Evolutionary conservation across 352 stramenopile genomes (phyloP).

Genomic region (Plasmopara halstedii): DNA sequence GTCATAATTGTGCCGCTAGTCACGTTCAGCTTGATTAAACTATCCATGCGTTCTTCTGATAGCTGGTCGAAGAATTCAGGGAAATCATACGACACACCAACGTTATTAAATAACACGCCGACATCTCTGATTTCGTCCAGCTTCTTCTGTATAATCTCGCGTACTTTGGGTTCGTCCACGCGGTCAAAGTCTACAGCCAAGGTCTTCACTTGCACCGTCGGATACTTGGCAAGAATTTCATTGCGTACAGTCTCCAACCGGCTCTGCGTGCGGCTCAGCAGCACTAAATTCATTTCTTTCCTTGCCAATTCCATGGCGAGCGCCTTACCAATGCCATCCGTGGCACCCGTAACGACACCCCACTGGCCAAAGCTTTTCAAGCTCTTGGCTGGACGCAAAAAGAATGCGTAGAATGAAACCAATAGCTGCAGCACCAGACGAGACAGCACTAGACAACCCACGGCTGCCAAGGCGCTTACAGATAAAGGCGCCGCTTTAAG

Average conservation of each 20-base stretch:
- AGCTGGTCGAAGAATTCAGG: conserved; percentile 97
- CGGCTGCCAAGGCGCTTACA: conserved; percentile 33
- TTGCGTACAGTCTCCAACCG: conserved; percentile 91
- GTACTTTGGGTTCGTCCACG: conserved; percentile 73
- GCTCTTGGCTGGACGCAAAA: conserved; percentile 91
- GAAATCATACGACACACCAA: conserved; percentile 98
- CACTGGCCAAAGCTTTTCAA: conserved; percentile 95
- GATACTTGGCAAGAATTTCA: conserved; percentile 93
- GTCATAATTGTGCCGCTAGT: conserved; percentile 73
- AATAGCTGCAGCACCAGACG: conserved; percentile 48
- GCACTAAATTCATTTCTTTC: conserved; percentile 94
- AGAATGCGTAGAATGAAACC: conserved; percentile 68
- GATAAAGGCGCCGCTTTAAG: conserved; percentile 26
- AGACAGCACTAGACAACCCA: conserved; percentile 44
- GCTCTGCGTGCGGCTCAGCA: conserved; percentile 96
- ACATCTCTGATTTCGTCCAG: conserved; percentile 86
- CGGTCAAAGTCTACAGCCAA: conserved; percentile 93
- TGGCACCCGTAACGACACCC: conserved; percentile 96
- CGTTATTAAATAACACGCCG: conserved; percentile 99
- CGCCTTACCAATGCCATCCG: conserved; percentile 89
- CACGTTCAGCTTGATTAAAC: conserved; percentile 88
- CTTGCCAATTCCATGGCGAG: conserved; percentile 93
- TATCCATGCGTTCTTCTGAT: conserved; percentile 86
- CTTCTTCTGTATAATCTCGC: conserved; percentile 37
- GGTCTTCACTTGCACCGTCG: conserved; percentile 79